Evolutionary conservation across 768 basidiomycete species (phyloP).

Genomic region (Trametes cingulata): DNA sequence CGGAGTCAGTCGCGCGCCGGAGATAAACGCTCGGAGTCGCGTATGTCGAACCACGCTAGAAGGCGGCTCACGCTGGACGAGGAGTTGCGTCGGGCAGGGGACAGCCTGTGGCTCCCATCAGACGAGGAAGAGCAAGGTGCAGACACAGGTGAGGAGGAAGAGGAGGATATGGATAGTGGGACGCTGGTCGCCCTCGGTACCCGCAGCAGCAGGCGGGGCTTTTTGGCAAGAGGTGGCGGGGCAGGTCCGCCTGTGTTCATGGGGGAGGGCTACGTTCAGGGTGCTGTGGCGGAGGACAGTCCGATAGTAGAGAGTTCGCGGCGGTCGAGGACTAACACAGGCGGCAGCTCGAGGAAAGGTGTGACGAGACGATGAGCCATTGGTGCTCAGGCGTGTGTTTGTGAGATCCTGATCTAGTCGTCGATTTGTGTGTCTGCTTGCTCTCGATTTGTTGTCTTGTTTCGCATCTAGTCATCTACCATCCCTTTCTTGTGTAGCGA

Average conservation of each 20-base stretch:
- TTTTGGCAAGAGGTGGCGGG: conserved; percentile 73
- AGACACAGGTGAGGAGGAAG: conserved; percentile 30
- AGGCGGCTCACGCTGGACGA: conserved; percentile 65
- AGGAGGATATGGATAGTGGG: conserved; percentile 45
- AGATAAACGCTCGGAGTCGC: not conserved
- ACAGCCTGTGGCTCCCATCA: conserved; percentile 32
- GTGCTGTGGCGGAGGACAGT: conserved; percentile 38
- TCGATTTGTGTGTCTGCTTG: conserved; percentile 18
- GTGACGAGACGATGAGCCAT: not conserved
- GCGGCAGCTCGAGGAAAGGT: conserved; percentile 4
- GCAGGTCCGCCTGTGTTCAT: conserved; percentile 72
- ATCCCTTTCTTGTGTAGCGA: not conserved
- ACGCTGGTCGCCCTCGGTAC: conserved; percentile 57
- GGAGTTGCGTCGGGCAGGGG: conserved; percentile 54
- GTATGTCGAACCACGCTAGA: conserved; percentile 26
- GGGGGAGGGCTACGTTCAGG: conserved; percentile 67
- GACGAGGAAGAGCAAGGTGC: conserved; percentile 26
- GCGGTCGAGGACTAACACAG: conserved; percentile 11
- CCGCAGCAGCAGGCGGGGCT: conserved; percentile 54
- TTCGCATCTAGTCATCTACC: not conserved
- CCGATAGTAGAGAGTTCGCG: too few species aligned
- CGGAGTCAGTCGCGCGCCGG: conserved; percentile 6
- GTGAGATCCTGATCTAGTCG: not conserved
- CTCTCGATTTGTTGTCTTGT: conserved; percentile 20
- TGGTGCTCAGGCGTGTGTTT: not conserved